Percentiles rank a stretch among this genome's conserved stretches.
Evolutionary conservation across 169 alveolate species (phyloP).

Genomic region (Babesia bigemina): DNA sequence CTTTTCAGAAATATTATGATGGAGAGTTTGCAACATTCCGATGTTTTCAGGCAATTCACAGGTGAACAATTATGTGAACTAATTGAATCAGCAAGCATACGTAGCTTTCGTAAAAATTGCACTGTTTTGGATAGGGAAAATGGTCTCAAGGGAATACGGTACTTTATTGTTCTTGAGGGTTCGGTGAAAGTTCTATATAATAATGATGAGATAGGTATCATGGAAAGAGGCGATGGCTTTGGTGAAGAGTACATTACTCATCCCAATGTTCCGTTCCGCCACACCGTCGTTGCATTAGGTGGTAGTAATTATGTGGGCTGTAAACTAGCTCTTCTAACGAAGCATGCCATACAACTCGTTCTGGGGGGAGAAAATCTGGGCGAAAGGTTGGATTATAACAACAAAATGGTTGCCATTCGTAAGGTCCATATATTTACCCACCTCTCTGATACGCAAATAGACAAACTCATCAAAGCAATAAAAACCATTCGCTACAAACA

Average conservation of each 20-base stretch:
- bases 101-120: conserved; percentile 74
- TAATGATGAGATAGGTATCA: conserved; percentile 70
- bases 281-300: conserved; percentile 75
- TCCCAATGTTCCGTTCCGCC: conserved; percentile 83
- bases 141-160: conserved; percentile 77
- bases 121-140: conserved; percentile 74
- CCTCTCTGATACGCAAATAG: conserved; percentile 81
- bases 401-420: conserved; percentile 78
- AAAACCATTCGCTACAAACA: conserved; percentile 79
- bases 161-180: conserved; percentile 86
- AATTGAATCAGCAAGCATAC: conserved; percentile 79
- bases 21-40: conserved; percentile 83
- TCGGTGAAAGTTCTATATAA: conserved; percentile 75
- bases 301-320: conserved; percentile 13
- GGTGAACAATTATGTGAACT: conserved; percentile 78
- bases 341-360: conserved; percentile 76
- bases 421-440: conserved; percentile 84
- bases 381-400: conserved; percentile 82
- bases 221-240: conserved; percentile 91
- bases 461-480: conserved; percentile 83
- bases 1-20: conserved; percentile 84
- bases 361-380: conserved; percentile 82
- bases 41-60: conserved; percentile 82
- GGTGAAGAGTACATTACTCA: conserved; percentile 90
- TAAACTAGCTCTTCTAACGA: conserved; percentile 82